Conservation (phyloP, 768 basidiomycete species). For the Hemileccinum impolitum region DNA sequence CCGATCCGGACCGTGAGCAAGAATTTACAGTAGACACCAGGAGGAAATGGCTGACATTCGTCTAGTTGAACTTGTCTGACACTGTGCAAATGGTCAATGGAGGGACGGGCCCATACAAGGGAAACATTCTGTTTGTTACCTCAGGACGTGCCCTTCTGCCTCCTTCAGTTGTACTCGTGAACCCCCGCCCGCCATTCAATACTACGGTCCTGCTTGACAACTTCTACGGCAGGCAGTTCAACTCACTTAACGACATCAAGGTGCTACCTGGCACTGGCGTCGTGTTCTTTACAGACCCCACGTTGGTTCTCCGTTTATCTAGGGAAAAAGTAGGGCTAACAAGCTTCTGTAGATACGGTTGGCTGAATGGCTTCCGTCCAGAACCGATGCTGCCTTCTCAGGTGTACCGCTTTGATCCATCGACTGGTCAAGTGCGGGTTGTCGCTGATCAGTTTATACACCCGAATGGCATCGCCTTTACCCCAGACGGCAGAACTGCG, state of each 20-base stretch:
- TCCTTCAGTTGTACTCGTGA: slow-evolving; percentile 61
- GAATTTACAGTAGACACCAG: background rate
- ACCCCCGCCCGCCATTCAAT: slow-evolving; percentile 63
- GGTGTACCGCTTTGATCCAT: slow-evolving; percentile 49
- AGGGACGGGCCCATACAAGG: slow-evolving; percentile 60
- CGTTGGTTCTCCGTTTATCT: slow-evolving; percentile 38
- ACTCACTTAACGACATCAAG: slow-evolving; percentile 78
- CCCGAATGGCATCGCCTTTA: slow-evolving; percentile 75
- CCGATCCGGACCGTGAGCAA: slow-evolving; percentile 40
- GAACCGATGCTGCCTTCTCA: slow-evolving; percentile 44
- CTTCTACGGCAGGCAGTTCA: slow-evolving; percentile 78
- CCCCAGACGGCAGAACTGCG: slow-evolving; percentile 55
- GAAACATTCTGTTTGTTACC: slow-evolving; percentile 56
- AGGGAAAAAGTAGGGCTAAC: background rate
- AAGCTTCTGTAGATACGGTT: slow-evolving; percentile 51
- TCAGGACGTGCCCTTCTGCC: slow-evolving; percentile 64
- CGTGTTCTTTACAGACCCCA: slow-evolving; percentile 74
- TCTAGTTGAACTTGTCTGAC: slow-evolving; percentile 55
- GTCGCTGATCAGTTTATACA: slow-evolving; percentile 76
- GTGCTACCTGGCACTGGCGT: slow-evolving; percentile 63
- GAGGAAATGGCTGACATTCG: slow-evolving; percentile 1
- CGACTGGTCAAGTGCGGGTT: slow-evolving; percentile 59
- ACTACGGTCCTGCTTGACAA: slow-evolving; percentile 72
- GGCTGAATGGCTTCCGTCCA: slow-evolving; percentile 62
- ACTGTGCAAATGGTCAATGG: slow-evolving; percentile 70